Conservation (phyloP, 2,329 filamentous ascomycete species). For the Pseudovirgaria hyperparasitica region DNA sequence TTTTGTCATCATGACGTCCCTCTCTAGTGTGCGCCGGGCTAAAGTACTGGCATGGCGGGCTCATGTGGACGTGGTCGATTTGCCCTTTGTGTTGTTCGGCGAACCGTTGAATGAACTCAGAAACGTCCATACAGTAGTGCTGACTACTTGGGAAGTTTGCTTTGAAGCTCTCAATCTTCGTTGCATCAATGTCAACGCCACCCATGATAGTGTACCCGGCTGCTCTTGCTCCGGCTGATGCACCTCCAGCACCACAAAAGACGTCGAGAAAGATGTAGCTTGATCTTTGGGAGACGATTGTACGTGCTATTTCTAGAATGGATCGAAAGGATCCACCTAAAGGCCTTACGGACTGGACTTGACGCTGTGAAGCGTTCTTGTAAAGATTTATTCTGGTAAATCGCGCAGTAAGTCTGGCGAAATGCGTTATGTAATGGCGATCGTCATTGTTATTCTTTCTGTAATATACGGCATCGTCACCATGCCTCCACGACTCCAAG, state of each 20-base stretch:
- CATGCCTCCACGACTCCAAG: too few species aligned
- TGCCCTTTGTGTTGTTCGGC: slow-evolving; percentile 16
- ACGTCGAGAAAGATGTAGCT: slow-evolving; percentile 59
- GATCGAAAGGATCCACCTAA: too few species aligned
- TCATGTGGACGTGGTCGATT: slow-evolving; percentile 61
- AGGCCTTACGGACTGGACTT: too few species aligned
- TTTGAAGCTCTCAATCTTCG: slow-evolving; percentile 45
- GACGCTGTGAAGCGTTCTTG: too few species aligned
- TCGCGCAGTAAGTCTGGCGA: too few species aligned
- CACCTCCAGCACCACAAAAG: slow-evolving; percentile 63
- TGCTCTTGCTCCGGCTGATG: slow-evolving; percentile 47
- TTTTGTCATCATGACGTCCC: slow-evolving; percentile 50
- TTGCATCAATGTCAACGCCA: slow-evolving; percentile 49
- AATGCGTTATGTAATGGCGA: too few species aligned
- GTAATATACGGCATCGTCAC: too few species aligned
- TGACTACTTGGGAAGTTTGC: slow-evolving; percentile 40
- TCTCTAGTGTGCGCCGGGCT: slow-evolving; percentile 55
- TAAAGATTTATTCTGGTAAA: too few species aligned
- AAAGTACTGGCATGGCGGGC: slow-evolving; percentile 66
- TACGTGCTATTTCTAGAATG: too few species aligned
- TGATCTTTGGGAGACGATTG: too few species aligned
- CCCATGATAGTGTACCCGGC: slow-evolving; percentile 48
- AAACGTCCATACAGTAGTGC: slow-evolving; percentile 6
- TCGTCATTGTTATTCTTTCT: too few species aligned
- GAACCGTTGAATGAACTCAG: slow-evolving; percentile 33